These are phyloP conservation scores for Amylostereum areolatum DNA, from an alignment of 1,284 basidiomycete species.

Conservation along the genomic window DNA sequence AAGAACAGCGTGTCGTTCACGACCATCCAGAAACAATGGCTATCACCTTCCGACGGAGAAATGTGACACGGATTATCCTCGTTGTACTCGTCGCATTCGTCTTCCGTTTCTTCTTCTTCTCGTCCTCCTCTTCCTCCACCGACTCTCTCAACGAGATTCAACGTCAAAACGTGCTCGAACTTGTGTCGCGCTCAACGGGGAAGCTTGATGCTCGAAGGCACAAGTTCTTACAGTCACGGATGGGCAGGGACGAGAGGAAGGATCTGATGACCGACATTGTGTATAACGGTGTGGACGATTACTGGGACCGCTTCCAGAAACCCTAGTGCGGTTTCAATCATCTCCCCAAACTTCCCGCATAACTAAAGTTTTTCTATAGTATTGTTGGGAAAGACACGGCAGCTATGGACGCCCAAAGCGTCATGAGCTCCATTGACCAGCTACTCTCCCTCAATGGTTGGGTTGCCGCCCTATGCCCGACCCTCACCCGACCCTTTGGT, in stretches of 20 bases:
- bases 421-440: slow-evolving; percentile 83
- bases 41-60: slow-evolving; percentile 29
- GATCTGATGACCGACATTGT: slow-evolving; percentile 79
- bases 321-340: slow-evolving; percentile 61
- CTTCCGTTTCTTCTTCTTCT: slow-evolving; percentile 39
- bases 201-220: slow-evolving; percentile 82
- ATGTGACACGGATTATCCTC: slow-evolving; percentile 27
- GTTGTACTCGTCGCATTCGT: slow-evolving; percentile 24
- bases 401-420: slow-evolving; percentile 83
- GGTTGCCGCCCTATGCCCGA: slow-evolving; percentile 96
- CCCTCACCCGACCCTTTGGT: slow-evolving; percentile 84
- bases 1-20: no score
- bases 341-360: background rate
- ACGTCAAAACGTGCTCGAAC: slow-evolving; percentile 80
- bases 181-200: slow-evolving; percentile 77
- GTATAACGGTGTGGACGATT: slow-evolving; percentile 73
- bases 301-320: slow-evolving; percentile 86
- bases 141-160: slow-evolving; percentile 50
- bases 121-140: slow-evolving; percentile 30
- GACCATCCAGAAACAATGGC: no score
- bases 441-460: slow-evolving; percentile 92
- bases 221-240: slow-evolving; percentile 79
- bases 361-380: slow-evolving; percentile 28
- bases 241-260: slow-evolving; percentile 76
- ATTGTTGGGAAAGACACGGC: slow-evolving; percentile 78